Base-by-base conservation (phyloP, 1,284 basidiomycete species). In the Somion occarium region DNA sequence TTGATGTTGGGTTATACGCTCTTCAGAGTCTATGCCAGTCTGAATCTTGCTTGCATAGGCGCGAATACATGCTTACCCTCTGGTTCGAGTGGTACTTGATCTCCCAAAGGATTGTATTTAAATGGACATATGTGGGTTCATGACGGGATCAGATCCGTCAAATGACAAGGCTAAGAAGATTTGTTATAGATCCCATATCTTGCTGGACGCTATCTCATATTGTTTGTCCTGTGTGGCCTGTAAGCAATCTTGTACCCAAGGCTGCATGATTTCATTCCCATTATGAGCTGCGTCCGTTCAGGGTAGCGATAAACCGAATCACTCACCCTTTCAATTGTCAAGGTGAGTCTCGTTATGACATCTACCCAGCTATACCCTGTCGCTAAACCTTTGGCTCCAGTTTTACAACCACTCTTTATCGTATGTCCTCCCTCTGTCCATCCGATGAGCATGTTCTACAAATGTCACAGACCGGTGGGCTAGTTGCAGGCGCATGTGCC, bases 81-180 rank as follows among this genome's bases (percentile, higher is more conserved):
- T 42, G 48, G 39, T 49, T 43, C 22, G 48, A 49, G 9, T 49
- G 48, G 48, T 18, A 15, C 5, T 22, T 49, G 5, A 22, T 49
- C 22, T 25, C 48, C 9, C 18, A 39, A 25, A 49, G 43, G 48
- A 44, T 49, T 43, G 18, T 27, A 3, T 49, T 49, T 39, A 49
- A 30, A 38, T 38, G 27, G 38, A 18, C 41, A n/a, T 44, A 49
- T 44, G 48, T 49, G 26, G 15, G 48, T 49, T 11, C 39, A 38
- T 39, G 19, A 20, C 13, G 11, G 24, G 11, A 9, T 34, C 15
- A 34, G 15, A 34, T 15, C 30, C 7, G 7, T 34, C 15, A 34
- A 7, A 7, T 15, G 7, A 34, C 30, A 34, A 7, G 7, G 15
- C 30, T 34, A 34, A 34, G 7, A 15, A 34, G 15, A 39, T 38